Evolutionary conservation across 2,329 filamentous ascomycete species (phyloP).

Genomic region (Cladosporium sp.): DNA sequence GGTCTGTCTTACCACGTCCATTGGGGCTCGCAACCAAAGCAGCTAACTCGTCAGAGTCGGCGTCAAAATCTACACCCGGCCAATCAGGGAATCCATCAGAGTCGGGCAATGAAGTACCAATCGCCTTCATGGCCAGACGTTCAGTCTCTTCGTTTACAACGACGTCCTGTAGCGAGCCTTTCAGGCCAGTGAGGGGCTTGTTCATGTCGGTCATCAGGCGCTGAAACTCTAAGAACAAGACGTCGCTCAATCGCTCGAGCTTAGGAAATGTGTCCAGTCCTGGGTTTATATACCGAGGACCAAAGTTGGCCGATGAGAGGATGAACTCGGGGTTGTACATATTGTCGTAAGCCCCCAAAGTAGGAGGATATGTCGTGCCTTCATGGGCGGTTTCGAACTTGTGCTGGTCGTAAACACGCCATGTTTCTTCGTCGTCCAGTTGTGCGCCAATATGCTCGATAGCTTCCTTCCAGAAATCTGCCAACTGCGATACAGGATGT

Average conservation of each 20-base stretch:
- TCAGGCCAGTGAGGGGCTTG: not conserved
- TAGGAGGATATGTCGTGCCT: not conserved
- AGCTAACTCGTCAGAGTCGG: not conserved
- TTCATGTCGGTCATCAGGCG: not conserved
- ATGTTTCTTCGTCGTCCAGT: not conserved
- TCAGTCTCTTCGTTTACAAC: not conserved
- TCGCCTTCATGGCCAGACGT: not conserved
- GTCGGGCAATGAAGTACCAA: not conserved
- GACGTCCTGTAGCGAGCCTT: not conserved
- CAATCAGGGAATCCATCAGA: not conserved
- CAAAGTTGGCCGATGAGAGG: not conserved
- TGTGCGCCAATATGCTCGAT: not conserved
- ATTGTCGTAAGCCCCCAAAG: not conserved
- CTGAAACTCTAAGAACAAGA: conserved; percentile 6
- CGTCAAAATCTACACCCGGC: not conserved
- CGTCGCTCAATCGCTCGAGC: conserved; percentile 1
- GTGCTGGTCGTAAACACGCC: not conserved
- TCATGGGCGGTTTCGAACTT: not conserved
- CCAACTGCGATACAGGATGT: too few relatives aligned
- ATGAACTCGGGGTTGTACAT: conserved; percentile 1
- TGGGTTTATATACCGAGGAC: not conserved
- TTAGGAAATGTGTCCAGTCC: not conserved
- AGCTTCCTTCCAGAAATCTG: too few relatives aligned
- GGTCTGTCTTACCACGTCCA: not conserved
- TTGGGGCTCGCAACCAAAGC: conserved; percentile 3